phyloP scores from a whole-genome alignment of 805 yeast species.

The Wilhelminamyces savonicus region DNA sequence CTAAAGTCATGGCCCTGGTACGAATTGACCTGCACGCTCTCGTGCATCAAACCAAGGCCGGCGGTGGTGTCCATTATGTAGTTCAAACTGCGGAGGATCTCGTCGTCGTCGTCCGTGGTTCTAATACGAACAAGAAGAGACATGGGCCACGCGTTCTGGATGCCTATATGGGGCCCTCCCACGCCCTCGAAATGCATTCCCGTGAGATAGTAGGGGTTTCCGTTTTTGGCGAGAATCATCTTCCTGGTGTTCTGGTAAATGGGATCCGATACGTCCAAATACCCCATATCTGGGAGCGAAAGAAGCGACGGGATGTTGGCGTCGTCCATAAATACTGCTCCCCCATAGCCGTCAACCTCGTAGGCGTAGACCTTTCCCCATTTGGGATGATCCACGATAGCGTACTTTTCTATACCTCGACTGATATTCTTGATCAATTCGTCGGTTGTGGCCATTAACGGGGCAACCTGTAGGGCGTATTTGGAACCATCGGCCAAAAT shows the following conservation, averaged over 20 bases:
- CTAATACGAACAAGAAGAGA: conserved; percentile 68
- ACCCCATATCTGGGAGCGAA: conserved; percentile 77
- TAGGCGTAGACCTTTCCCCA: conserved; percentile 80
- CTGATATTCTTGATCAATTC: conserved; percentile 38
- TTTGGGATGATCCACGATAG: conserved; percentile 57
- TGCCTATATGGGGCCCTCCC: conserved; percentile 90
- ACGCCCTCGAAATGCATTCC: conserved; percentile 68
- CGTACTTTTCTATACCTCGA: conserved; percentile 56
- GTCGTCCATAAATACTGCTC: conserved; percentile 75
- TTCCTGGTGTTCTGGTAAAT: conserved; percentile 73
- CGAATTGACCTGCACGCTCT: conserved; percentile 62
- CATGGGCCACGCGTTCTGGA: conserved; percentile 87
- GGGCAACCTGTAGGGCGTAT: conserved; percentile 9
- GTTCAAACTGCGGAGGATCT: conserved; percentile 47
- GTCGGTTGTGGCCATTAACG: conserved; percentile 17
- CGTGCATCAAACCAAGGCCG: conserved; percentile 79
- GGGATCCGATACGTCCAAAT: conserved; percentile 41
- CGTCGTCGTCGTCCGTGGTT: conserved; percentile 66
- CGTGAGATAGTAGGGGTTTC: conserved; percentile 71
- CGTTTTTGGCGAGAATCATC: conserved; percentile 61
- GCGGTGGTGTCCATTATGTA: conserved; percentile 57
- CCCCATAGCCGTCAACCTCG: conserved; percentile 85
- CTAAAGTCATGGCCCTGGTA: conserved; percentile 48
- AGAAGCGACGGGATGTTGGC: conserved; percentile 82
- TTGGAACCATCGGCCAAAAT: conserved; percentile 10